Conservation (phyloP, 192 early-diverging fungal genomes). For the Podila horticola region DNA sequence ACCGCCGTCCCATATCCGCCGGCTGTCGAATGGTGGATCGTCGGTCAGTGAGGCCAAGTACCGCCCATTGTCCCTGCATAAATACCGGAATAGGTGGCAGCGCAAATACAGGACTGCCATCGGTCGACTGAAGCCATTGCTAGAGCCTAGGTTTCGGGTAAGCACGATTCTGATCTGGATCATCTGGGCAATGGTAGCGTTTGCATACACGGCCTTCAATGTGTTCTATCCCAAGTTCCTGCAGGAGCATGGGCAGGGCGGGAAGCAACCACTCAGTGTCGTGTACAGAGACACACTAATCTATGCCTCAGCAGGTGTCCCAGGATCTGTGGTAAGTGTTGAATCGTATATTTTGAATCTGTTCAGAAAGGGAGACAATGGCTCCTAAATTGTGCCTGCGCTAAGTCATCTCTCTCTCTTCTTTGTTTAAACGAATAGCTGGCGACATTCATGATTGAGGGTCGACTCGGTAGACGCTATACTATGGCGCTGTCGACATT, state of each 20-base stretch:
- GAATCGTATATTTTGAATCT: too few relatives aligned
- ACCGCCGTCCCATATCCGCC: not conserved
- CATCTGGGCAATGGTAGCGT: conserved; percentile 81
- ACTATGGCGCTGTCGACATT: conserved; percentile 85
- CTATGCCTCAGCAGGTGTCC: conserved; percentile 80
- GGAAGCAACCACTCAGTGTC: conserved; percentile 51
- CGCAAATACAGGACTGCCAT: conserved; percentile 12
- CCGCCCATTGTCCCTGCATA: not conserved
- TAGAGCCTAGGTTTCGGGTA: conserved; percentile 60
- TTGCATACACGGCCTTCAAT: conserved; percentile 92
- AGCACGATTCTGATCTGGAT: conserved; percentile 78
- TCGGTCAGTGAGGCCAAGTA: not conserved
- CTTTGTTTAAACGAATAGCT: conserved; percentile 25
- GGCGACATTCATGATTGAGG: conserved; percentile 75
- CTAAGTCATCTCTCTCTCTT: not conserved
- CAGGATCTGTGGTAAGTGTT: conserved; percentile 76
- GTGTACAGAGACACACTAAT: conserved; percentile 82
- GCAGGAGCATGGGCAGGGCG: conserved; percentile 61
- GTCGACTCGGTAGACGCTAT: conserved; percentile 76
- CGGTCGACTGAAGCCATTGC: conserved; percentile 59
- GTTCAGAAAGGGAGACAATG: too few relatives aligned
- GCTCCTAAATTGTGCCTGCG: too few relatives aligned
- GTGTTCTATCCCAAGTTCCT: conserved; percentile 86
- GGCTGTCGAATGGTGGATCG: not conserved
- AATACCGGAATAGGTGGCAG: conserved; percentile 11